Percentiles rank a stretch among this genome's conserved stretches.
phyloP scores from a whole-genome alignment of 2,329 filamentous ascomycete species.

The Aspergillus udagawae region DNA sequence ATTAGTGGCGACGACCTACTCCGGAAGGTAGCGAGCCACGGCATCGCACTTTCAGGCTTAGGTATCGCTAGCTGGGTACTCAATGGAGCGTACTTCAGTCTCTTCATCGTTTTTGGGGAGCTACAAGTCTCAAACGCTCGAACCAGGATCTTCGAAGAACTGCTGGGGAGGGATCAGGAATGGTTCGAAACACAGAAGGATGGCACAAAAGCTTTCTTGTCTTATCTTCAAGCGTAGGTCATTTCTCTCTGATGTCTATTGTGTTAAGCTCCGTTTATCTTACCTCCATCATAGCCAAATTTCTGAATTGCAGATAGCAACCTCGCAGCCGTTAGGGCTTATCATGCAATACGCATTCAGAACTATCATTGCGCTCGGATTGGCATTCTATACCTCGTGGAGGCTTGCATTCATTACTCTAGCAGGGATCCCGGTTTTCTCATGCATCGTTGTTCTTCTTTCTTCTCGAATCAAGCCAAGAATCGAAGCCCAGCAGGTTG shows the following conservation, averaged over 20 bases:
- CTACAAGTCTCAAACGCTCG: conserved; percentile 67
- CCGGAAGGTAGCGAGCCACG: conserved; percentile 55
- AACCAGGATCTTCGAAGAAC: conserved; percentile 59
- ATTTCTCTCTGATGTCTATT: background rate
- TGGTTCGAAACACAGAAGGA: conserved; percentile 77
- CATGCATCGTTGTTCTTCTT: conserved; percentile 56
- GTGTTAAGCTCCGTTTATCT: background rate
- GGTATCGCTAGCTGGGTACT: conserved; percentile 64
- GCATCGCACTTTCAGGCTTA: conserved; percentile 59
- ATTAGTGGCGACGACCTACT: conserved; percentile 52
- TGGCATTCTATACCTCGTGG: conserved; percentile 81
- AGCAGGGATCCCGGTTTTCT: conserved; percentile 66
- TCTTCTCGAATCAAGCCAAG: conserved; percentile 60
- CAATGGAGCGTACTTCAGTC: conserved; percentile 61
- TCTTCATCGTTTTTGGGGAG: conserved; percentile 78
- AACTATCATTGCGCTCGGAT: conserved; percentile 59
- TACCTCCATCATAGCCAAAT: conserved; percentile 58
- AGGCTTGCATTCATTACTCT: conserved; percentile 76
- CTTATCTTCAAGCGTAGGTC: conserved; percentile 68
- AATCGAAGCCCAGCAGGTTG: conserved; percentile 64
- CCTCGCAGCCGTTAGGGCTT: conserved; percentile 74
- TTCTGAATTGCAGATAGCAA: conserved; percentile 73
- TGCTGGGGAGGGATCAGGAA: conserved; percentile 68
- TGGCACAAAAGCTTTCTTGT: conserved; percentile 68
- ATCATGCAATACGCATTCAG: conserved; percentile 62